Evolutionary conservation across 257 asterid species (phyloP).

Genomic region (Petrea volubilis): DNA sequence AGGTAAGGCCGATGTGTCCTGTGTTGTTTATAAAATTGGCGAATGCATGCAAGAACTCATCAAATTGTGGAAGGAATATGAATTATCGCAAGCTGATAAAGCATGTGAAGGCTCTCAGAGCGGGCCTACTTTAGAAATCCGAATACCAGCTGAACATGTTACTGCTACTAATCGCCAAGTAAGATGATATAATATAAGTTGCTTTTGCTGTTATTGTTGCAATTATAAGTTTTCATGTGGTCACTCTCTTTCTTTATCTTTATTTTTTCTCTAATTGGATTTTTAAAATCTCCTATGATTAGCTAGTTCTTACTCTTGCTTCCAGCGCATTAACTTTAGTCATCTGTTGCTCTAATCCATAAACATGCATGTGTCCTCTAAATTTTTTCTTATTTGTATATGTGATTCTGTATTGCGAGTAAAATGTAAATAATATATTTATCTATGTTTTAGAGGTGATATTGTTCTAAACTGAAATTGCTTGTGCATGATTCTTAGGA

Average conservation of each 20-base stretch:
- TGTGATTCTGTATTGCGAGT: not conserved
- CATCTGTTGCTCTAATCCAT: not conserved
- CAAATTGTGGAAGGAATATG: constrained; percentile 77
- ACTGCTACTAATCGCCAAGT: constrained; percentile 96
- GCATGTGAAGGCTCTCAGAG: constrained; percentile 57
- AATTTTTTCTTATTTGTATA: not conserved
- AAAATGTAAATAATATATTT: constrained; percentile 11
- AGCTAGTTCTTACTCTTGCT: not conserved
- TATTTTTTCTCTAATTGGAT: not conserved
- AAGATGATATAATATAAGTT: constrained; percentile 25
- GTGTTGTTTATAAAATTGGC: constrained; percentile 80
- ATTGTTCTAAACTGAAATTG: not conserved
- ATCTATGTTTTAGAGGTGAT: not conserved
- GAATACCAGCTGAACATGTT: constrained; percentile 95
- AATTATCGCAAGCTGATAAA: constrained; percentile 60
- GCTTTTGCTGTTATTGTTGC: constrained; percentile 12
- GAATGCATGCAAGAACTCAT: constrained; percentile 89
- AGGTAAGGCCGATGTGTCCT: constrained; percentile 69
- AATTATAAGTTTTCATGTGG: not conserved
- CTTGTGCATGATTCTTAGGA: not conserved
- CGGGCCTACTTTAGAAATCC: constrained; percentile 88
- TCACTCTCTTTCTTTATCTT: not conserved
- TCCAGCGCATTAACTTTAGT: not conserved
- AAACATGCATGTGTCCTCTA: not conserved
- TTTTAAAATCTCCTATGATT: not conserved